Evolutionary conservation across 2,329 filamentous ascomycete species (phyloP).

Genomic region (Aspergillus brunneoviolaceus): DNA sequence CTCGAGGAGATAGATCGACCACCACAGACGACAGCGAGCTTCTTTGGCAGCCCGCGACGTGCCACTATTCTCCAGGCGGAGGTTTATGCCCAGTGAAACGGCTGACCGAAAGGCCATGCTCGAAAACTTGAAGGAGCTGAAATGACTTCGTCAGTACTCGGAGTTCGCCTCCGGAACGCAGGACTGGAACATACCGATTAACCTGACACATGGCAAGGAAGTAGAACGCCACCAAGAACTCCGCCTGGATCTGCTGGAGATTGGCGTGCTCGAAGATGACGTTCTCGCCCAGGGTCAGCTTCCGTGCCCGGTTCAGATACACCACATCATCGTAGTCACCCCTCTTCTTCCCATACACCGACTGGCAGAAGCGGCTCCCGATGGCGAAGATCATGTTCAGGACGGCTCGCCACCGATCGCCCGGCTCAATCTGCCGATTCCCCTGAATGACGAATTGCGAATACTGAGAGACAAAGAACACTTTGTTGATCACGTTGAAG

Average conservation of each 20-base stretch:
- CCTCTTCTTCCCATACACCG: conserved; percentile 24
- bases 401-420: conserved; percentile 42
- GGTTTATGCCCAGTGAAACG: conserved; percentile 43
- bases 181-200: conserved; percentile 37
- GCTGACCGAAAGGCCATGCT: conserved; percentile 43
- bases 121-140: conserved; percentile 42
- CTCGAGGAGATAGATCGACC: conserved; percentile 44
- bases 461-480: conserved; percentile 42
- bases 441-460: conserved; percentile 27
- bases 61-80: conserved; percentile 37
- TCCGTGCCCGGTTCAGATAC: conserved; percentile 43
- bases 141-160: neutral
- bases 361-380: conserved; percentile 40
- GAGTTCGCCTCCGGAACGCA: neutral
- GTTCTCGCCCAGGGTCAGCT: conserved; percentile 36
- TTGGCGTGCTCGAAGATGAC: conserved; percentile 43
- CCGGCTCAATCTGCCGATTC: conserved; percentile 25
- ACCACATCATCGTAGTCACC: conserved; percentile 37
- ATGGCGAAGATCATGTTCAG: conserved; percentile 50
- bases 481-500: conserved; percentile 42
- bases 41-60: conserved; percentile 41
- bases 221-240: conserved; percentile 42
- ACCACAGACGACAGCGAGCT: conserved; percentile 44
- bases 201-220: conserved; percentile 42
- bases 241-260: conserved; percentile 45